A percentile compares a stretch with the other conserved stretches of the same genome.
These are phyloP conservation scores for Globisporangium nagaii DNA, from an alignment of 352 stramenopile genomes.

Conservation along the genomic window DNA sequence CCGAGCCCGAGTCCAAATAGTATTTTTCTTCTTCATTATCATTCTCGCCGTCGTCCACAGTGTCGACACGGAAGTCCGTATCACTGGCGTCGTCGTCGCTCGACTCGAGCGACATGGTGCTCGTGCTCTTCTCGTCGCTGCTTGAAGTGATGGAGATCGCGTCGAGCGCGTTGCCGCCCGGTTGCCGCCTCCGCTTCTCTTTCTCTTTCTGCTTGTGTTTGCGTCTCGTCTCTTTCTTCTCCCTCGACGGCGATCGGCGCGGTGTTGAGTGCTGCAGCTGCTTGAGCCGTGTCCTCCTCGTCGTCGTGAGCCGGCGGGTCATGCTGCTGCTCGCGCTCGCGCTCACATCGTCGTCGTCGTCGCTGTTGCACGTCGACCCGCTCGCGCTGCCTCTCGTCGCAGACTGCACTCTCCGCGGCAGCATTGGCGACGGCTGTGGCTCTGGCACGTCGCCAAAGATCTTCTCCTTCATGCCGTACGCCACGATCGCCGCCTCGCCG, in stretches of 20 bases:
- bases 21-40: constrained; percentile 12
- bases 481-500: constrained; percentile 31
- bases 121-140: not conserved
- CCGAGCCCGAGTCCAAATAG: constrained; percentile 1
- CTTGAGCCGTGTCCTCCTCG: not conserved
- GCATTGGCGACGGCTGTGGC: not conserved
- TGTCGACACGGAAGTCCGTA: constrained; percentile 1
- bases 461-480: constrained; percentile 17
- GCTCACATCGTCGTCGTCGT: constrained; percentile 2
- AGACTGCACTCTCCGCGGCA: not conserved
- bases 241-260: not conserved
- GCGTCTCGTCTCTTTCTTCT: constrained; percentile 3
- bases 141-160: constrained; percentile 6
- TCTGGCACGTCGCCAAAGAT: constrained; percentile 27
- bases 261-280: not conserved
- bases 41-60: constrained; percentile 17
- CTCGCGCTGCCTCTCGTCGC: constrained; percentile 10
- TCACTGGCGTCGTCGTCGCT: constrained; percentile 9
- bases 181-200: not conserved
- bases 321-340: constrained; percentile 9
- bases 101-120: constrained; percentile 9
- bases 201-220: constrained; percentile 1
- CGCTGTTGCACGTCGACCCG: constrained; percentile 20
- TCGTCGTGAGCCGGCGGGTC: constrained; percentile 1
- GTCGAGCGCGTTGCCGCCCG: not conserved